phyloP scores from a whole-genome alignment of 345 rosid species.

The Euphorbia peplus region DNA sequence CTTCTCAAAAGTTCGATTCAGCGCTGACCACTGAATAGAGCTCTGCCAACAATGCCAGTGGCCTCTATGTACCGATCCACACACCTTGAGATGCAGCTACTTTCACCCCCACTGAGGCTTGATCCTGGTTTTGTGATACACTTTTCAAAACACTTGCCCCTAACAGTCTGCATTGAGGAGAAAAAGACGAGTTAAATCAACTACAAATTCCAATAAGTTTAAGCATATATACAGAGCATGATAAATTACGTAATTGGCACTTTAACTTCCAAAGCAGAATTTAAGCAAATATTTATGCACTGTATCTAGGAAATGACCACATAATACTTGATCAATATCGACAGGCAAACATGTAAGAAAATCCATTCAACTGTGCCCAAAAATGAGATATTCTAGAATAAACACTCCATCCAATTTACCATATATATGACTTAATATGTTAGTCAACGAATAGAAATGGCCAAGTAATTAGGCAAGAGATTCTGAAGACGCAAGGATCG shows the following conservation, averaged over 20 bases:
- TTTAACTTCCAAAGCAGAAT: too few species aligned
- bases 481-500: not conserved
- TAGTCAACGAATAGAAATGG: not conserved
- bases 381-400: not conserved
- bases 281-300: not conserved
- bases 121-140: conserved; percentile 92
- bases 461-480: not conserved
- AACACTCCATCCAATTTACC: too few species aligned
- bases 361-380: not conserved
- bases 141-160: conserved; percentile 82
- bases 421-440: too few species aligned
- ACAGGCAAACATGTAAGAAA: not conserved
- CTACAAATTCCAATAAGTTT: not conserved
- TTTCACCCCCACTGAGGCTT: conserved; percentile 82
- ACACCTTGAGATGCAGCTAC: conserved; percentile 93
- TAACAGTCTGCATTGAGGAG: conserved; percentile 51
- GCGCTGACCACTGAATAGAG: conserved; percentile 53
- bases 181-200: not conserved
- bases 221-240: not conserved
- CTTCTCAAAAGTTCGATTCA: conserved; percentile 24
- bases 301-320: not conserved
- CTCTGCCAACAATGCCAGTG: conserved; percentile 65
- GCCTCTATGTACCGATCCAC: conserved; percentile 98
- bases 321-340: too few species aligned
- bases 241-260: not conserved